Base-by-base conservation (phyloP, 164 flowering plant species). In the Magnolia changhungtana region DNA sequence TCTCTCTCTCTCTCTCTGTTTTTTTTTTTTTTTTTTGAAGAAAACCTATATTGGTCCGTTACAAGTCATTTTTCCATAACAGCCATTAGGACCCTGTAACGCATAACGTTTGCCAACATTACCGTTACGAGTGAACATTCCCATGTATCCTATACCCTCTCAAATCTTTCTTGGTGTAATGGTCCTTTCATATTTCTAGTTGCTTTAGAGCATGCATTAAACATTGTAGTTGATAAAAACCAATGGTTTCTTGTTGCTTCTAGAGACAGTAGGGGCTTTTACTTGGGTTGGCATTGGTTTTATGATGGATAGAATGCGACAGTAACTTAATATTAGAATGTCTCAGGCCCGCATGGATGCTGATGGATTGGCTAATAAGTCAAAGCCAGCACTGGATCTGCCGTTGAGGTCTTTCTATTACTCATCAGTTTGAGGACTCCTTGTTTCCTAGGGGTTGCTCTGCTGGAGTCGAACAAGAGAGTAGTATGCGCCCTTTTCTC, bases 401-500 rank as follows among this genome's bases (percentile, higher is more conserved):
- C 19, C 9, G 8, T 63, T 63, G 65, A 63, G 16, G n/a, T 0
- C 65, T 21, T 63, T 63, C 20, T 21, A 1, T n/a, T 16, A 63
- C 65, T 7, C 21, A 2, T 63, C 2, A 63, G 19, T 63, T 16
- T 63, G 19, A 8, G 23, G 65, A n/a, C 21, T 63, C 8, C 21
- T 63, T 21, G 21, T 63, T 63, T 63, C 65, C 65, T 18, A 7
- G 10, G n/a, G 8, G 19, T 63, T 21, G 21, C 21, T 63, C 18
- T 63, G 19, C 18, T 63, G 5, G 20, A 63, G 65, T 21, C 65
- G 7, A 37, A 37, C 45, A 37, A 37, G 45, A 5, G 45, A 84
- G 79, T 82, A 82, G 79, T 85, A 89, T 10, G 83, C 75, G 7
- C 91, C 90, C 3, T 45, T 19, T 9, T 59, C 64, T 11, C 87